Evolutionary conservation across 139 green algal genomes (phyloP), one percentile per base, ranked within the genome.

Genomic region (Raphidocelis subcapitata): DNA sequence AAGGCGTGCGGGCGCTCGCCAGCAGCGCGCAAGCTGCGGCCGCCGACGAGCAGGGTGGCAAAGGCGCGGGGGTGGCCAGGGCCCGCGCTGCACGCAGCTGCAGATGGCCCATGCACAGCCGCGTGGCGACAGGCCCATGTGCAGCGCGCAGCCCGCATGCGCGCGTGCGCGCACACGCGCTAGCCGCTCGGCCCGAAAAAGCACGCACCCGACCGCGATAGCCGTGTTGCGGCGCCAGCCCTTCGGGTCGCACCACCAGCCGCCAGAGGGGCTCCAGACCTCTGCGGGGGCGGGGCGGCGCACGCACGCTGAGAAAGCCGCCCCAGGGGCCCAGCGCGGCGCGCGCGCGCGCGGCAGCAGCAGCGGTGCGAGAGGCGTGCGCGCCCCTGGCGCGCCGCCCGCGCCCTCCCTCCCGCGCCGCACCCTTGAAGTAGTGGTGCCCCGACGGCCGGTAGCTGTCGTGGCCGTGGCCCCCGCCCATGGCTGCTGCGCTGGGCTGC

Each of bases 191-290:
- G 41, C 41, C 8, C 41, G 41, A 49, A 49, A n/a, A n/a, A n/a
- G n/a, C 12, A 12, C 41, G 41, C 37, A 83, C 76, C 59, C 72
- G 37, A 84, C 78, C 14, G 74, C 74, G 26, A 83, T 2, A 33
- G 52, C 74, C 47, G 82, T 87, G 55, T 87, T 87, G 1, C 63
- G 66, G 33, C 73, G 71, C 82, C 82, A 87, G 35, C 80, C 57
- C 35, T 82, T 83, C 8, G 82, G 82, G 52, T 87, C 82, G 54
- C 71, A 76, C 61, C 73, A 83, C 82, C 82, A 87, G n/a, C 82
- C 82, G 28, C 81, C 77, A 15, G 82, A 79, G 28, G 79, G 82
- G 24, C 69, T 82, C 82, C 79, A 87, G 3, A 85, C 74, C 54
- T 82, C 77, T 86, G 72, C 69, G 68, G 3, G 55, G 3, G 28